Evolutionary conservation across 2,329 filamentous ascomycete genomes (phyloP), one percentile per base, ranked within the genome.

Genomic region (Arthrinium phaeospermum): DNA sequence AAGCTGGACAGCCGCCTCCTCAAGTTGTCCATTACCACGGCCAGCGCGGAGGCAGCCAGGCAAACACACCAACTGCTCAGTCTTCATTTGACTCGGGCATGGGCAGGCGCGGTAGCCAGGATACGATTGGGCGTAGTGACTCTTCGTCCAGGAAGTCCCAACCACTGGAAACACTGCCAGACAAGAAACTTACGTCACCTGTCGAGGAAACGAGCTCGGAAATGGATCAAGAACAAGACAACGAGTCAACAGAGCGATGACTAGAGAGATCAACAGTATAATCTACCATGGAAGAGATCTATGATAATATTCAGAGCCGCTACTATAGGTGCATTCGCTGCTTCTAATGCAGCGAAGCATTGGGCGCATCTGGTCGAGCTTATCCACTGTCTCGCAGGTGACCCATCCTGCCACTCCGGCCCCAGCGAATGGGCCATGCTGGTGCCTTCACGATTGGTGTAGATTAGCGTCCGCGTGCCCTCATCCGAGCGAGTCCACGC

Each of bases 21-120:
- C 90, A 92, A 77, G 90, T 92, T 2, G 85, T 92, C 44, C 90
- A 92, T 76, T 92, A 92, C 75, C 90, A 92, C 74, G 90, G 90
- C 6, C 90, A 92, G 79, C 85, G 90, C 51, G 90, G 90, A n/a
- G 90, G 90, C 14, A 92, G 90, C 76, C 90, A 92, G 77, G 87
- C 89, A 12, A 91, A 91, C 76, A 92, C 90, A 0, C 90, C 90
- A 16, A 92, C 89, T 0, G 81, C 87, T 34, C 81, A 86, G 27
- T 86, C 86, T 72, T 85, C 87, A 68, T 85, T 87, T 68, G 89
- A 90, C 64, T 78, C 82, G 0, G 85, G 83, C 1, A 74, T 85
- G 46, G 80, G 85, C 75, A 81, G 86, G 61, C 84, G 86, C 37
- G 85, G 84, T 7, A 90, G 88, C 73, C 85, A 87, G 70, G 87